Percentiles rank a stretch among this genome's conserved stretches.
Evolutionary conservation across 352 stramenopile genomes (phyloP).

Genomic region (Phytophthora colocasiae): DNA sequence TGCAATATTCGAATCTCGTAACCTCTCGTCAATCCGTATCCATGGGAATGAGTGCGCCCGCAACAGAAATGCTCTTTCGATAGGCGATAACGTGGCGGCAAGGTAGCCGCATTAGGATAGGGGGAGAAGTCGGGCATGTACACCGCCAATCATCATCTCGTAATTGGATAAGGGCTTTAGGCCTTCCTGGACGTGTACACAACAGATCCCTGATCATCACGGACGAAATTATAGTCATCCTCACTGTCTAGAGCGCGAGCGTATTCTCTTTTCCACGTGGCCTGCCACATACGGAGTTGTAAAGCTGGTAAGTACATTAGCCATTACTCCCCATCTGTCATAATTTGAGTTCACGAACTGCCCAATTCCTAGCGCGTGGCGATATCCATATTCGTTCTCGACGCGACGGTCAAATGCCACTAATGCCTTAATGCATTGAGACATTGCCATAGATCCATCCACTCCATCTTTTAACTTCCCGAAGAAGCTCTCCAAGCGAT

Average conservation of each 20-base stretch:
- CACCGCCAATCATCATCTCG: conserved; percentile 10
- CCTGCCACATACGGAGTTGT: conserved; percentile 29
- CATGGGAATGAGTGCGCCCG: conserved; percentile 13
- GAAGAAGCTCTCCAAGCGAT: conserved; percentile 35
- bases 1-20: not conserved
- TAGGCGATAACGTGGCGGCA: conserved; percentile 33
- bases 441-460: not conserved
- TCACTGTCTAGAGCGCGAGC: not conserved
- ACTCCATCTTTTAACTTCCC: not conserved
- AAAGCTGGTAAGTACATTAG: conserved; percentile 18
- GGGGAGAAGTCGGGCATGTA: not conserved
- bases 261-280: conserved; percentile 19
- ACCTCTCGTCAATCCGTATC: conserved; percentile 10
- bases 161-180: not conserved
- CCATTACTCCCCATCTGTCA: conserved; percentile 39
- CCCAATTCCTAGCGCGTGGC: not conserved
- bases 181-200: not conserved
- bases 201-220: not conserved
- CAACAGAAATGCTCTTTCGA: not conserved
- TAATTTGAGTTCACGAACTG: conserved; percentile 13
- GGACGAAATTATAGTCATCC: not conserved
- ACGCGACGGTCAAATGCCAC: too few relatives aligned
- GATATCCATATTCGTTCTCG: too few relatives aligned
- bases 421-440: not conserved
- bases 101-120: not conserved